Percentiles rank a stretch among this genome's conserved stretches.
phyloP scores from a whole-genome alignment of 371 early-diverging fungal species.

The Coemansia sp. region DNA sequence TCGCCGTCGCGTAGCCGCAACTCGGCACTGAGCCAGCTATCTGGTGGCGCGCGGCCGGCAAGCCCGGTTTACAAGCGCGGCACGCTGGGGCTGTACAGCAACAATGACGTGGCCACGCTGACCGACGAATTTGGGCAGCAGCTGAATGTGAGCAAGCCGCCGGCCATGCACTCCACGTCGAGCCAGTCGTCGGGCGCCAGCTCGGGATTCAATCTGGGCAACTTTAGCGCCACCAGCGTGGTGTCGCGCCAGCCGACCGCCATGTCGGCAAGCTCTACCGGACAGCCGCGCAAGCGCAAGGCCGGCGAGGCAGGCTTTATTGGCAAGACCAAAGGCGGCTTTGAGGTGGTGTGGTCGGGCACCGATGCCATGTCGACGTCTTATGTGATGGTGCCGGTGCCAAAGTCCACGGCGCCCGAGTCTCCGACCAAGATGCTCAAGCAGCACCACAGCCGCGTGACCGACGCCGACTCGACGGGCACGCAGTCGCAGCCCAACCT shows the following conservation, averaged over 20 bases:
- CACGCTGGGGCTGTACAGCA: conserved; percentile 33
- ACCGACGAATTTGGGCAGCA: conserved; percentile 43
- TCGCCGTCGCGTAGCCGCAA: conserved; percentile 30
- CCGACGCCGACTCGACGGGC: conserved; percentile 32
- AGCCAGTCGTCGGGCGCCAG: conserved; percentile 48
- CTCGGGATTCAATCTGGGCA: conserved; percentile 32
- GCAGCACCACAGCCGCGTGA: conserved; percentile 27
- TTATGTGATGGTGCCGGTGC: conserved; percentile 50
- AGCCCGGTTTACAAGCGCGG: conserved; percentile 47
- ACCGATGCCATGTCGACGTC: conserved; percentile 45
- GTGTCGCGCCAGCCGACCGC: conserved; percentile 16
- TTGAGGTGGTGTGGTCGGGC: conserved; percentile 47
- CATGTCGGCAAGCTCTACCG: conserved; percentile 7
- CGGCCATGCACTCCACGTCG: conserved; percentile 23
- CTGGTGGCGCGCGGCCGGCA: conserved; percentile 21
- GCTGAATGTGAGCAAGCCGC: conserved; percentile 26
- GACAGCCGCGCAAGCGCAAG: conserved; percentile 47
- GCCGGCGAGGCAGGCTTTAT: conserved; percentile 46
- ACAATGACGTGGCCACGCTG: conserved; percentile 29
- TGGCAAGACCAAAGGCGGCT: conserved; percentile 46
- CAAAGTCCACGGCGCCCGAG: conserved; percentile 35
- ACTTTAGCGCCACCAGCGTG: conserved; percentile 9
- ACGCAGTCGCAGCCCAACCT: conserved; percentile 50
- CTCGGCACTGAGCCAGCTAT: conserved; percentile 30
- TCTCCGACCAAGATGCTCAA: conserved; percentile 47